phyloP scores from a whole-genome alignment of 2,329 filamentous ascomycete genomes.

The Beauveria caledonica region DNA sequence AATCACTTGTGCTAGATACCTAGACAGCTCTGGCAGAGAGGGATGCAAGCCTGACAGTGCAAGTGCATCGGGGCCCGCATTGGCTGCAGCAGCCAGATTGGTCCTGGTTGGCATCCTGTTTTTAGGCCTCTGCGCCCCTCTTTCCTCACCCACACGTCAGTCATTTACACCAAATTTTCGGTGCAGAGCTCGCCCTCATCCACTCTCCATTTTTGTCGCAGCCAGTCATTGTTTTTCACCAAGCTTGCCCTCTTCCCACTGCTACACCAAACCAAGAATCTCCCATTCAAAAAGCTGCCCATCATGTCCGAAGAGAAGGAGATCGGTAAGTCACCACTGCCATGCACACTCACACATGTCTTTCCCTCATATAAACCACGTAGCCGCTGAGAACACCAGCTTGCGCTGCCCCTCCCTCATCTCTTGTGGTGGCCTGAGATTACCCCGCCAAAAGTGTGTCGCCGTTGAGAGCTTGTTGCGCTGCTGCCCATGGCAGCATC shows the following conservation, averaged over 20 bases:
- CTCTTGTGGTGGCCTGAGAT: constrained; percentile 4
- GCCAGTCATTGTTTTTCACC: constrained; percentile 14
- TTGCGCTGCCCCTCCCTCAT: constrained; percentile 3
- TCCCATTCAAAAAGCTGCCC: constrained; percentile 20
- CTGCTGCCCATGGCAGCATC: background rate
- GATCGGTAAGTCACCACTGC: constrained; percentile 29
- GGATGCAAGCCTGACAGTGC: background rate
- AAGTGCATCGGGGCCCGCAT: background rate
- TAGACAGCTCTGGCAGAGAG: too few species aligned
- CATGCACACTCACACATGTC: background rate
- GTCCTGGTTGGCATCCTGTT: background rate
- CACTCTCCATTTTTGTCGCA: constrained; percentile 10
- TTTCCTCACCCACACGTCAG: background rate
- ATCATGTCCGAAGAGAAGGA: constrained; percentile 40
- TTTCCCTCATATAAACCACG: background rate
- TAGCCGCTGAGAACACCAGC: background rate
- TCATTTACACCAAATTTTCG: constrained; percentile 9
- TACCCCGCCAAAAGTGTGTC: constrained; percentile 11
- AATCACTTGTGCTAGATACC: background rate
- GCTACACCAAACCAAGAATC: constrained; percentile 9
- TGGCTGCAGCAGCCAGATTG: background rate
- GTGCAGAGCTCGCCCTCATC: constrained; percentile 3
- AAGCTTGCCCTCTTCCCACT: constrained; percentile 5
- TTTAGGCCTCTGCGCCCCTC: background rate
- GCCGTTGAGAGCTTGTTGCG: constrained; percentile 1